Conservation (phyloP, 2,329 filamentous ascomycete genomes). For the Pseudogymnoascus sp. region DNA sequence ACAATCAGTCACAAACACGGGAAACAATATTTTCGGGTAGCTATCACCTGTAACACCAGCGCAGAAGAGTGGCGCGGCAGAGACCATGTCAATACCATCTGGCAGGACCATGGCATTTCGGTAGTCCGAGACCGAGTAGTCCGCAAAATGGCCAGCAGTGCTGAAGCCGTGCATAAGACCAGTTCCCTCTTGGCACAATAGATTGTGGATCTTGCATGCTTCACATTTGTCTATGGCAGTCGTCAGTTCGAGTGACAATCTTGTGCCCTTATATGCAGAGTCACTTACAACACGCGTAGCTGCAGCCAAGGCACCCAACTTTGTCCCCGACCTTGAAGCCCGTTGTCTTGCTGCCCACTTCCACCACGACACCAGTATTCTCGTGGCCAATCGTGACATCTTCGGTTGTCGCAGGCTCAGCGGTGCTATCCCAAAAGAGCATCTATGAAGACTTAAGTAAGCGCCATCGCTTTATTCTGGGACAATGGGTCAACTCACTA, state of each 20-base stretch:
- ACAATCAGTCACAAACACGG: neutral
- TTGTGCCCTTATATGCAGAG: neutral
- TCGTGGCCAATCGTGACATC: constrained; percentile 46
- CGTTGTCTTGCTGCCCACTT: constrained; percentile 48
- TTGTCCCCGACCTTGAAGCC: constrained; percentile 51
- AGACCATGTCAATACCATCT: constrained; percentile 16
- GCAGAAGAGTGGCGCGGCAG: constrained; percentile 26
- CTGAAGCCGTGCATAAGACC: constrained; percentile 22
- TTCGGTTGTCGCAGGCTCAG: neutral
- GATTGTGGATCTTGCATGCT: constrained; percentile 20
- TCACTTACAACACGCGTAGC: constrained; percentile 22
- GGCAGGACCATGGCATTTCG: constrained; percentile 24
- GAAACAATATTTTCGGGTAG: neutral
- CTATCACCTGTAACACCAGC: constrained; percentile 23
- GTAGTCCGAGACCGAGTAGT: constrained; percentile 24
- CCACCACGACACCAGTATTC: constrained; percentile 54
- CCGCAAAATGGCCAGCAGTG: constrained; percentile 24
- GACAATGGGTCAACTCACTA: constrained; percentile 12
- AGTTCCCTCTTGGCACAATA: constrained; percentile 21
- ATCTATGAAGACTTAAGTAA: neutral
- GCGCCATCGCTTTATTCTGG: neutral
- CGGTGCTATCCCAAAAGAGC: neutral
- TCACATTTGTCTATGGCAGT: constrained; percentile 2
- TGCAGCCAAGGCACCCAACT: constrained; percentile 34
- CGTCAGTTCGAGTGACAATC: neutral